Evolutionary conservation across 148 eudicot species (phyloP), one percentile per base, ranked within the genome.

Genomic region (Persicaria tinctoria): DNA sequence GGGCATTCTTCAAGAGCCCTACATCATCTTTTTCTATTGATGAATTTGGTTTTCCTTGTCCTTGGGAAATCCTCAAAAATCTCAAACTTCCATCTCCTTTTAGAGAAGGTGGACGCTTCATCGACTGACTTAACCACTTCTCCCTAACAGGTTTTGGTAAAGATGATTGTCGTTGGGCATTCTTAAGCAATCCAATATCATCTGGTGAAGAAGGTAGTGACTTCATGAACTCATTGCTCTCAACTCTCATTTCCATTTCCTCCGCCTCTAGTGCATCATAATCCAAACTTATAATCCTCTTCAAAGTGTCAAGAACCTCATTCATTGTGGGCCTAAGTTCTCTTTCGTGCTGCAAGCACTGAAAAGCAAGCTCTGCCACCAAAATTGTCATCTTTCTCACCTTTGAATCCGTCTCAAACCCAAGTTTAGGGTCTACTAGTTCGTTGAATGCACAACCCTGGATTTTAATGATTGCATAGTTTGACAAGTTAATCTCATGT

Each of bases 21-120:
- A 62, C 71, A 47, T 74, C 81, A 76, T 82, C 80, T 23, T 55
- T 38, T 64, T 82, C 79, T 16, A 6, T n/a, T 0, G 77, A 77
- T 4, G 68, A 60, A 27, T 60, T 20, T 11, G 13, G 0, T 9
- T 7, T 60, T 27, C 45, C 5, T 2, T 60, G 44, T 27, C 5
- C 68, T 60, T 20, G 3, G 13, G 68, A 60, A 60, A 60, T 60
- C 45, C 11, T 27, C 68, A 60, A 23, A 9, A 60, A 8, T 60
- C 4, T 60, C 41, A 60, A 9, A 2, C 44, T 41, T 0, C 20
- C 68, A 60, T 23, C 9, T 5, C 10, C 68, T 60, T 23, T 60
- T 23, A 60, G 13, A 60, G 68, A 60, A 60, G 68, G 44, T 27
- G 3, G 68, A 60, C 4, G 38, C 44, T 60, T 60, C 68, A 60